Conservation (phyloP, 352 stramenopile genomes). For the Blastocystis sp. region DNA sequence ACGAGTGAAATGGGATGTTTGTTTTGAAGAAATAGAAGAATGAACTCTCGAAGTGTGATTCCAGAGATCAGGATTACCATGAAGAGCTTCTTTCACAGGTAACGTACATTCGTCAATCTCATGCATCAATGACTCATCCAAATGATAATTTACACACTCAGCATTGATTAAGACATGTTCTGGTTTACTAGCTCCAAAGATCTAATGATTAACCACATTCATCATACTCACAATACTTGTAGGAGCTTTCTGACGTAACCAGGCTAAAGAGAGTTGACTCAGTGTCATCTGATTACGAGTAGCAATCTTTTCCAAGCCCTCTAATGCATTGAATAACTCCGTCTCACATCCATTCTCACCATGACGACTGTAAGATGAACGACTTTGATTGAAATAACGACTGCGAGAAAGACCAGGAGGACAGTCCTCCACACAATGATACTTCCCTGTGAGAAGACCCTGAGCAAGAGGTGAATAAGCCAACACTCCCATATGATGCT, state of each 20-base stretch:
- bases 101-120: constrained; percentile 42
- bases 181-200: constrained; percentile 62
- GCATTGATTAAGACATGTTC: constrained; percentile 56
- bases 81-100: constrained; percentile 53
- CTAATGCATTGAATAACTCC: constrained; percentile 29
- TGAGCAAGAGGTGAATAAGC: constrained; percentile 73
- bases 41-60: constrained; percentile 51
- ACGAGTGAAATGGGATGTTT: constrained; percentile 31
- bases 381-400: constrained; percentile 42
- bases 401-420: constrained; percentile 44
- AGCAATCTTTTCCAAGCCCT: constrained; percentile 2
- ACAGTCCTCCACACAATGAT: constrained; percentile 63
- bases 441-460: constrained; percentile 74
- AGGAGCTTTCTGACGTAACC: constrained; percentile 17
- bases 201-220: background rate
- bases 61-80: constrained; percentile 61
- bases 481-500: constrained; percentile 71
- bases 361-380: constrained; percentile 24
- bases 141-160: constrained; percentile 46
- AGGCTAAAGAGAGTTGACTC: constrained; percentile 48
- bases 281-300: constrained; percentile 56
- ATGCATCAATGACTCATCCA: constrained; percentile 43
- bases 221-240: constrained; percentile 10
- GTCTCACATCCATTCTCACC: constrained; percentile 55
- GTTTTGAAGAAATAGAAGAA: constrained; percentile 31